phyloP scores from a whole-genome alignment of 1,284 basidiomycete species.

The Trametes pubescens region DNA sequence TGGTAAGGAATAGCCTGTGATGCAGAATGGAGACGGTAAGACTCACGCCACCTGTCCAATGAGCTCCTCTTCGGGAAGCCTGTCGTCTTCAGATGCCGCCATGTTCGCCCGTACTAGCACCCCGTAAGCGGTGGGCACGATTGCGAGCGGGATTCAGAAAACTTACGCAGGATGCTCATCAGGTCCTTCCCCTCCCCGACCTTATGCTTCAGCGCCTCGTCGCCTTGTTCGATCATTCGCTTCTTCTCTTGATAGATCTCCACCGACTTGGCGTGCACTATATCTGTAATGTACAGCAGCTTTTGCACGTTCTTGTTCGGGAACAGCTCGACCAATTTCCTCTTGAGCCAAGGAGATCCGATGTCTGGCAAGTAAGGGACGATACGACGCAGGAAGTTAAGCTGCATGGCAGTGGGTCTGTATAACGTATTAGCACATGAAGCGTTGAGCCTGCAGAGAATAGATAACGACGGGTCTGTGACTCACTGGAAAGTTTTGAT shows the following conservation, averaged over 20 bases:
- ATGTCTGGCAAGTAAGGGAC: neutral
- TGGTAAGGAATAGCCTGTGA: neutral
- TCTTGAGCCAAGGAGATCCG: neutral
- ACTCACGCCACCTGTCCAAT: conserved; percentile 38
- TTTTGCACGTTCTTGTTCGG: conserved; percentile 32
- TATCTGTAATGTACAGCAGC: conserved; percentile 30
- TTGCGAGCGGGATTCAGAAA: neutral
- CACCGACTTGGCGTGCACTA: conserved; percentile 27
- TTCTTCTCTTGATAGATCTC: conserved; percentile 37
- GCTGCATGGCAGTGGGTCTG: neutral
- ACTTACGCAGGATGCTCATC: conserved; percentile 41
- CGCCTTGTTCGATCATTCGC: conserved; percentile 35
- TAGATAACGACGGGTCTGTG: no score
- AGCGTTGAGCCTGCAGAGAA: no score
- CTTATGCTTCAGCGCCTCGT: conserved; percentile 35
- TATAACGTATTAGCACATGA: neutral
- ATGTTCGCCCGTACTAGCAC: conserved; percentile 36
- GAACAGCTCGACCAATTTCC: conserved; percentile 25
- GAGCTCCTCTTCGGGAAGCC: conserved; percentile 36
- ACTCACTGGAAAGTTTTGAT: conserved; percentile 43
- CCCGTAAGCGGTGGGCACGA: neutral
- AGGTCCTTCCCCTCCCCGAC: conserved; percentile 41
- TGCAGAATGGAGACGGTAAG: neutral
- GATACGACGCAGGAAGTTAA: neutral
- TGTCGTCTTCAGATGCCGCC: conserved; percentile 31